Percentiles rank a stretch among this genome's conserved stretches.
phyloP scores from a whole-genome alignment of 257 asterid genomes.

The Lantana camara region DNA sequence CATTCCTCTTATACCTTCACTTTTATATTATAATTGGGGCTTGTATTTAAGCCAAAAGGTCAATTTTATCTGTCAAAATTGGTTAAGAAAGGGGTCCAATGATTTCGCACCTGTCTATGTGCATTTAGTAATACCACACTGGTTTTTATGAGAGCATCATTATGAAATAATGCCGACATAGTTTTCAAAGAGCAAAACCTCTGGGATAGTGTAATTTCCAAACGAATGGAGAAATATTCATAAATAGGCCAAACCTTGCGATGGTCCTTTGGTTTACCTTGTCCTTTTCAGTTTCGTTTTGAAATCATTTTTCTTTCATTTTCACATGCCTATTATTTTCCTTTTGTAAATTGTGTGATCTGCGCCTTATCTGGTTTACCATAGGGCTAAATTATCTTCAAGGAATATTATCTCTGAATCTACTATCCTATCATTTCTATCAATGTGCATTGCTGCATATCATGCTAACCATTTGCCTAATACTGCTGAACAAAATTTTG shows the following conservation, averaged over 20 bases:
- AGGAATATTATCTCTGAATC: slow-evolving; percentile 21
- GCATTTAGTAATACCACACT: too few species aligned
- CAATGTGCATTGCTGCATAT: slow-evolving; percentile 21
- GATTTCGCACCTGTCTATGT: too few species aligned
- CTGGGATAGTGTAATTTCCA: too few species aligned
- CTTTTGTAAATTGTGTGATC: slow-evolving; percentile 5
- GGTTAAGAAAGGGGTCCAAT: too few species aligned
- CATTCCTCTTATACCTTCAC: background rate
- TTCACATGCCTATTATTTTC: slow-evolving; percentile 13
- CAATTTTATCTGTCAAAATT: too few species aligned
- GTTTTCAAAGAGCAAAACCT: too few species aligned
- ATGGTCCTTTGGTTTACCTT: background rate
- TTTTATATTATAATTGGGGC: too few species aligned
- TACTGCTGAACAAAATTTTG: slow-evolving; percentile 30
- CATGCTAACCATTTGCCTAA: slow-evolving; percentile 30
- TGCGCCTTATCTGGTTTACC: slow-evolving; percentile 20
- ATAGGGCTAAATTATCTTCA: background rate
- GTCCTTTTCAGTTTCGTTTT: slow-evolving; percentile 11
- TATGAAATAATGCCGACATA: too few species aligned
- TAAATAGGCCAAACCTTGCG: background rate
- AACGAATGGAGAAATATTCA: background rate
- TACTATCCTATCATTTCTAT: slow-evolving; percentile 11
- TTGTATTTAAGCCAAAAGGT: too few species aligned
- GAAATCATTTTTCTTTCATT: slow-evolving; percentile 6
- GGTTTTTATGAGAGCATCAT: too few species aligned